Evolutionary conservation across 2,329 filamentous ascomycete genomes (phyloP), one percentile per base, ranked within the genome.

Genomic region (Hirsutella minnesotensis): DNA sequence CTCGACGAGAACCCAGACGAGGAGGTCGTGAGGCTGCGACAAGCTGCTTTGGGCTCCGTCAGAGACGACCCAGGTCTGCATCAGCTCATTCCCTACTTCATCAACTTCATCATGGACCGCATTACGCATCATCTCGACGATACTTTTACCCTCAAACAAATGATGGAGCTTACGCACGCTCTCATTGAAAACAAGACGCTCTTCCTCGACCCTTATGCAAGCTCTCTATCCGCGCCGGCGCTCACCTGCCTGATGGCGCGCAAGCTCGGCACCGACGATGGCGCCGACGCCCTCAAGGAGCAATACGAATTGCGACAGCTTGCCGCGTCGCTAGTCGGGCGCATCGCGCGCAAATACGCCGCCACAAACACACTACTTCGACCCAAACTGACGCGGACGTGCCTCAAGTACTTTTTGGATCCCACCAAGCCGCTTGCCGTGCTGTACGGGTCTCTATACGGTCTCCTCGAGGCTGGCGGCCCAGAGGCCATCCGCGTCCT

Each of bases 21-120:
- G 49, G 78, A 81, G 52, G 77, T 79, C 37, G 67, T 73, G 19
- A 67, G 75, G 16, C 81, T 94, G 57, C 83, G 90, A 42, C 79
- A 83, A 40, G 88, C 92, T 0, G 92, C 87, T 0, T 74, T 95
- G 29, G 83, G 86, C 41, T 94, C 86, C 21, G 77, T 98, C 20
- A 75, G 83, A 40, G 84, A 87, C 44, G 92, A 98, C 56, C 88
- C 92, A 0, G 90, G 90, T 31, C 76, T 96, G 33, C 92, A 98
- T 59, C 92, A 98, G 63, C 77, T 98, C 9, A 81, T 95, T 22
- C 92, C 92, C 0, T 98, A 98, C 65, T 95, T 96, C 55, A 83
- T 95, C 46, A 88, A 94, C 60, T 96, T 95, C 61, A 84, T 96
- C 54, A 83, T 88, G 18, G 90, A 95, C 60, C 92, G 95, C 63